Percentiles rank a stretch among this genome's conserved stretches.
Evolutionary conservation across 257 asterid species (phyloP).

Genomic region (Solanum ossicruentum): DNA sequence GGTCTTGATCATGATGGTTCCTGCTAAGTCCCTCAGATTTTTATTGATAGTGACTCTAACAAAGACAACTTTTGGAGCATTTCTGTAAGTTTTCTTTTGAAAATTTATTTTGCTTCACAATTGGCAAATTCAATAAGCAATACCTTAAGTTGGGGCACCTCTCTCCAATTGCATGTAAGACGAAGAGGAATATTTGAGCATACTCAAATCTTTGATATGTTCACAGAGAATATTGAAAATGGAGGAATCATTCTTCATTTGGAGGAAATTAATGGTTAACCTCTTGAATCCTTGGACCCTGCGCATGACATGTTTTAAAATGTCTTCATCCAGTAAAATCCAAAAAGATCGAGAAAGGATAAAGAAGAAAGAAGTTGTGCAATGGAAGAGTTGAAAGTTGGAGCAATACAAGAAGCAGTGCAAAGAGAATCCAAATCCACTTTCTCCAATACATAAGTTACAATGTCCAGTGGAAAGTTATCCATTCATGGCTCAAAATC

Average conservation of each 20-base stretch:
- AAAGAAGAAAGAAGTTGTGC: constrained; percentile 33
- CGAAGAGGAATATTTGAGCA: constrained; percentile 50
- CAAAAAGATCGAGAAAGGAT: constrained; percentile 52
- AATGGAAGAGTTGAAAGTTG: constrained; percentile 20
- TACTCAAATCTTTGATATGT: constrained; percentile 38
- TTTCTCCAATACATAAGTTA: constrained; percentile 27
- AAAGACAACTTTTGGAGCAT: constrained; percentile 24
- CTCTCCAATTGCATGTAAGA: constrained; percentile 29
- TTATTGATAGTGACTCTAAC: constrained; percentile 60
- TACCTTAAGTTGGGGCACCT: constrained; percentile 68
- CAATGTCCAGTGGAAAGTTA: constrained; percentile 34
- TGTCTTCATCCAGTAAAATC: constrained; percentile 29
- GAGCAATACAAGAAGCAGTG: constrained; percentile 43
- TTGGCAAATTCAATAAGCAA: constrained; percentile 53
- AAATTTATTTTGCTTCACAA: constrained; percentile 21
- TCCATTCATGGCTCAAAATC: constrained; percentile 18
- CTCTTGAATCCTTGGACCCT: constrained; percentile 24
- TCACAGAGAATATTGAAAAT: constrained; percentile 32
- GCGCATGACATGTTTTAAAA: constrained; percentile 26
- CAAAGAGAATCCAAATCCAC: constrained; percentile 50
- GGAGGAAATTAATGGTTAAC: constrained; percentile 52
- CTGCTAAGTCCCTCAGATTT: constrained; percentile 30
- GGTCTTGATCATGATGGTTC: too few species aligned
- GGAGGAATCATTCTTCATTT: constrained; percentile 25
- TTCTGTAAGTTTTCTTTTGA: constrained; percentile 19